Base-by-base conservation (phyloP, 2,329 filamentous ascomycete genomes). In the Apiospora hydei region DNA sequence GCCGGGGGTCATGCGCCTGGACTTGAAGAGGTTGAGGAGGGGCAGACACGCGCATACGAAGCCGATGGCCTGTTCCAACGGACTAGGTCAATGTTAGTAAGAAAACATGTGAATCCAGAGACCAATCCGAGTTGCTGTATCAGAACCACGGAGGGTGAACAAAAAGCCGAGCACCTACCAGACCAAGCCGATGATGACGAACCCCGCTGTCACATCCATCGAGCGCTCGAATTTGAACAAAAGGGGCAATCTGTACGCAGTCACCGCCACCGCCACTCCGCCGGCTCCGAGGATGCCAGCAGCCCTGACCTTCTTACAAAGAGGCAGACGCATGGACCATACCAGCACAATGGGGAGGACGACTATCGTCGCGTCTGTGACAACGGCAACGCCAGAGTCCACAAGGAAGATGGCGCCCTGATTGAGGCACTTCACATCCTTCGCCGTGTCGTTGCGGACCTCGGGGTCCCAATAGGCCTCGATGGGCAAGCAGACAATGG, bases 21-120 rank as follows among this genome's bases (percentile, higher is more conserved):
- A 34, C 30, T 30, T 38, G 4, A 69, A 21, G 7, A 69, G 46
- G 14, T 69, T 69, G 4, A 49, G 30, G 14, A 69, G 41, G 16
- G 67, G 67, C 30, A 69, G 34, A 16, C 67, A 69, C 6, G 67
- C 67, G 46, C 67, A 69, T 21, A 53, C n/a, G n/a, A 49, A 49
- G 26, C 67, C 67, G 14, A 69, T 53, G 8, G 46, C 38, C 8
- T 49, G 24, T 51, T 69, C 67, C n/a, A 69, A 3, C 5, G 47
- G 16, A 26, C 67, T 69, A 21, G 16, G 4, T 21, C 26, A 3
- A 7, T 34, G 43, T 47, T 13, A 68, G 66, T 7, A 46, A 6
- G 41, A 43, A 43, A 43, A 8, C 0, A 30, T 3, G 7, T 38
- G 34, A 38, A 38, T 38, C 24, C 21, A 11, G 30, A 30, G 8